Evolutionary conservation across 805 yeast species (phyloP), one percentile per base, ranked within the genome.

Genomic region (Myxozyma neglecta): DNA sequence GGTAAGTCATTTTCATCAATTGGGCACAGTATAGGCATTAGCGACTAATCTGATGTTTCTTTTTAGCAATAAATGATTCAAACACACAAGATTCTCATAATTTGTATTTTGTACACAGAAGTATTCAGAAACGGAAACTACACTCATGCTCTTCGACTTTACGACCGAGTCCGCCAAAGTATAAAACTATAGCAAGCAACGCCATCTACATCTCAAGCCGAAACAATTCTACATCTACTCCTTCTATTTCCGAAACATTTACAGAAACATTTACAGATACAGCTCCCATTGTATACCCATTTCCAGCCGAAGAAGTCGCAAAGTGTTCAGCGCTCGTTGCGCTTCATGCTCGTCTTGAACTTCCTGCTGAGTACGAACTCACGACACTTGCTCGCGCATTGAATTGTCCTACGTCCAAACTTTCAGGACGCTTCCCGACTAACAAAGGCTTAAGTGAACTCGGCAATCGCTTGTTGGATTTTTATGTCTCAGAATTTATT

Each of bases 341-440:
- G 4, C 80, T 93, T 61, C 97, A 90, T 70, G 77, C 88, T 18
- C 84, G 99, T 74, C 78, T 93, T 56, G 74, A 80, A 18, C 80
- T 93, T 56, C 87, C 94, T 6, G 68, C 76, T 29, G 70, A 74
- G 6, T 88, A 83, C 70, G 73, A 85, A 59, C 79, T 81, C 44
- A 79, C 90, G 11, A 84, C 93, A 0, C 80, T 94, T 63, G 92
- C 96, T 0, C 87, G 92, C 71, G 83, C 94, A 47, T 80, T 94
- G 66, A 88, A 92, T 56, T 84, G 91, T 68, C 74, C 77, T 44
- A 61, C 71, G 7, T 70, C 80, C 3, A 69, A 74, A 60, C 39
- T 73, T 35, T 68, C 76, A 13, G 73, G 74, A 59, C 82, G 82
- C 13, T 79, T 80, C 63, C 87, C 85, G 16, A 88, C 89, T 74